These are phyloP conservation scores for Phtheirospermum japonicum DNA, from an alignment of 257 asterid species.

Conservation along the genomic window DNA sequence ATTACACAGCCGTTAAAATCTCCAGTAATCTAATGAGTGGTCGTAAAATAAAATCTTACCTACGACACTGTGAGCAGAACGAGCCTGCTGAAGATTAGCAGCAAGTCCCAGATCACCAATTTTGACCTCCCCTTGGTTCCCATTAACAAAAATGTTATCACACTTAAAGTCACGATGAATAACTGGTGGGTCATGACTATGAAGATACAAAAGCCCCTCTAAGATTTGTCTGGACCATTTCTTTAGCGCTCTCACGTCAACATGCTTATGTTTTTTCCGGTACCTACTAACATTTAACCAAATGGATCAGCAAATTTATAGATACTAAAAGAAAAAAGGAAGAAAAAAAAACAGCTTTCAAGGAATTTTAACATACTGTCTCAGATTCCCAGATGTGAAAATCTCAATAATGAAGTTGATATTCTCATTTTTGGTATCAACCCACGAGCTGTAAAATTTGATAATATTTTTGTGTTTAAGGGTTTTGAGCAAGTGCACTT, in stretches of 20 bases:
- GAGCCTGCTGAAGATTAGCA: constrained; percentile 81
- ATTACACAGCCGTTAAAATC: constrained; percentile 16
- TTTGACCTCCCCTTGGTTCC: constrained; percentile 95
- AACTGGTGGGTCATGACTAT: constrained; percentile 91
- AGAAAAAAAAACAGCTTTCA: too few relatives aligned
- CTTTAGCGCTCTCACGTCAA: constrained; percentile 86
- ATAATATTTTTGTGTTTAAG: constrained; percentile 92
- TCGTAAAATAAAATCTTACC: constrained; percentile 43
- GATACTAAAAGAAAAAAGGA: background rate
- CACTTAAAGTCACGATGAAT: constrained; percentile 92
- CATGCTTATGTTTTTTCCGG: constrained; percentile 86
- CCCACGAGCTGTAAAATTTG: constrained; percentile 88
- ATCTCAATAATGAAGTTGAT: constrained; percentile 93
- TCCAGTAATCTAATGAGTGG: background rate
- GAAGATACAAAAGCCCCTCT: constrained; percentile 91
- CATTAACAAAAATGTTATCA: constrained; percentile 86
- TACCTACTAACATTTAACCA: constrained; percentile 46
- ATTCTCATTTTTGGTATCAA: constrained; percentile 70
- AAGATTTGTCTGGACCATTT: constrained; percentile 94
- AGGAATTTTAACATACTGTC: constrained; percentile 62
- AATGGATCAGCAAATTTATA: background rate
- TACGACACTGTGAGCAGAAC: constrained; percentile 92
- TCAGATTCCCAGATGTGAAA: constrained; percentile 84
- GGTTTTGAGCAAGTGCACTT: constrained; percentile 90
- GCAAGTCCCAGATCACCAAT: constrained; percentile 96